These are phyloP conservation scores for Mucor lusitanicus DNA, from an alignment of 371 early-diverging fungal genomes.

Conservation along the genomic window DNA sequence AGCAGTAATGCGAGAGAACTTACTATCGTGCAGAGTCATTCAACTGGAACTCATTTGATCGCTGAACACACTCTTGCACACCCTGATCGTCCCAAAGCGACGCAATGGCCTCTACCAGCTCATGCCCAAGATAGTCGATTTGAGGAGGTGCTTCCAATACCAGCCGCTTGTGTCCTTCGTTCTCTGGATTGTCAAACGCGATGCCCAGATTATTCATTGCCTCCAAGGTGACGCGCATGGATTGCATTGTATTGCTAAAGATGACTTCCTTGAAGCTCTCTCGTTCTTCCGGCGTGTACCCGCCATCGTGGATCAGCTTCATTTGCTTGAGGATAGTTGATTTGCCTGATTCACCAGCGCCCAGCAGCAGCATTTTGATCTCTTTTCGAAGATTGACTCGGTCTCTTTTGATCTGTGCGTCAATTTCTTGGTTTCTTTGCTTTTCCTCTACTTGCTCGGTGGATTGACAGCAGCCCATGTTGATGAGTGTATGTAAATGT, in stretches of 20 bases:
- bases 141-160: constrained; percentile 66
- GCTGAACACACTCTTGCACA: constrained; percentile 70
- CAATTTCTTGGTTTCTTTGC: constrained; percentile 87
- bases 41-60: constrained; percentile 83
- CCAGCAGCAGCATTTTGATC: constrained; percentile 94
- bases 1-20: constrained; percentile 22
- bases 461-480: constrained; percentile 92
- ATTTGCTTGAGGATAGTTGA: constrained; percentile 96
- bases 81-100: constrained; percentile 80
- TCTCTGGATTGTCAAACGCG: constrained; percentile 58
- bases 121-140: constrained; percentile 60
- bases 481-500: not conserved
- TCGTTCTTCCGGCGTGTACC: constrained; percentile 84
- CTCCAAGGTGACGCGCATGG: constrained; percentile 88
- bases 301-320: constrained; percentile 93
- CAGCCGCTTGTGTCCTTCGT: constrained; percentile 57
- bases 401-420: constrained; percentile 83
- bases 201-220: constrained; percentile 85
- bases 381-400: constrained; percentile 78
- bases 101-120: constrained; percentile 72
- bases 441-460: constrained; percentile 83
- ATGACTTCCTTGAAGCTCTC: constrained; percentile 90
- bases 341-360: constrained; percentile 97
- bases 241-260: constrained; percentile 87
- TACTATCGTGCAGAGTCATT: constrained; percentile 86